Evolutionary conservation across 192 early-diverging fungal genomes (phyloP).

Genomic region (Coemansia sp.): DNA sequence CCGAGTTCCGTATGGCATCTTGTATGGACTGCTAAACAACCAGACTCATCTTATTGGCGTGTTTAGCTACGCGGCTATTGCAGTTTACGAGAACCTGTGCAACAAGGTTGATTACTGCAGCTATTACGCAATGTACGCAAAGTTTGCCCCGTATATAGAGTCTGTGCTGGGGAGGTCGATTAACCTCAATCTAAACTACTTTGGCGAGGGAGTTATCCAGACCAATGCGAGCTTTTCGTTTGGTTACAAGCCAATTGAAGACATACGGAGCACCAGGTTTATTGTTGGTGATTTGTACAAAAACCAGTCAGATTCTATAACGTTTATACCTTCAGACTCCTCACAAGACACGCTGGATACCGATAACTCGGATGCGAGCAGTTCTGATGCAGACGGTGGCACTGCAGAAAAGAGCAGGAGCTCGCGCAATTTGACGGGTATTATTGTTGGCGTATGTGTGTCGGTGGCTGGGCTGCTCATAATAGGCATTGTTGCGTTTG

Average conservation of each 20-base stretch:
- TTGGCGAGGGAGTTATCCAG: not conserved
- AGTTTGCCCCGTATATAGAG: not conserved
- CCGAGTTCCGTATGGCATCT: not conserved
- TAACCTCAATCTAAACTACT: not conserved
- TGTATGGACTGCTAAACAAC: not conserved
- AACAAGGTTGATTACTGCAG: not conserved
- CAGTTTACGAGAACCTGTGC: not conserved
- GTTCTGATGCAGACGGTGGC: not conserved
- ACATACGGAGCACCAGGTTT: not conserved
- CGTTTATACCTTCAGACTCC: not conserved
- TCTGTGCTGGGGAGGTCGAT: not conserved
- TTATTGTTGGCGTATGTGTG: not conserved
- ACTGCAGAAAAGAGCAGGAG: not conserved
- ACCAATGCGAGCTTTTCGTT: not conserved
- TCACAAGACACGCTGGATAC: not conserved
- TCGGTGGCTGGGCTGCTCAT: not conserved
- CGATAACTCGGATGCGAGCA: not conserved
- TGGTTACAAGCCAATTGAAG: not conserved
- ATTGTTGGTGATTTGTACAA: not conserved
- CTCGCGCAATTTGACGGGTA: not conserved
- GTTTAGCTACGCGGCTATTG: not conserved
- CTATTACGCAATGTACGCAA: not conserved
- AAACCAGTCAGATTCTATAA: not conserved
- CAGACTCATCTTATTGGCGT: not conserved
- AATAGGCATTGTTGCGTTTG: not conserved